Conservation (phyloP, 83 land plant genomes). For the Thuja plicata region DNA sequence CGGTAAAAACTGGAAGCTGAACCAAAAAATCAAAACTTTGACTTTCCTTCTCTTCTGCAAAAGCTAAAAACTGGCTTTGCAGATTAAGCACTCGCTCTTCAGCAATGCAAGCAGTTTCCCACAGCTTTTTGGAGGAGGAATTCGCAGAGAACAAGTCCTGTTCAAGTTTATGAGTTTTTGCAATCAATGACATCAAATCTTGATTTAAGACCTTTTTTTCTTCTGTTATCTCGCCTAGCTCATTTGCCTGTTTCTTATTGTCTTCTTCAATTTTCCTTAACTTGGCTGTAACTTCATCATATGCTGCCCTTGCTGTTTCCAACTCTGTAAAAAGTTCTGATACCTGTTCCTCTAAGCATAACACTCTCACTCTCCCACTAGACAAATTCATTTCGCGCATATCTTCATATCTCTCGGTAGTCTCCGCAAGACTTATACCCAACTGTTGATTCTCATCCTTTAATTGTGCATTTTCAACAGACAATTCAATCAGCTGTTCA, state of each 20-base stretch:
- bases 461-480: not conserved
- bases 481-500: not conserved
- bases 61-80: not conserved
- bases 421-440: not conserved
- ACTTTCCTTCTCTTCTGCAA: not conserved
- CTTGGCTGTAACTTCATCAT: not conserved
- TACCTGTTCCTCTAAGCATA: not conserved
- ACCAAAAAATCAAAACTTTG: not conserved
- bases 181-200: not conserved
- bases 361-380: not conserved
- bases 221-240: not conserved
- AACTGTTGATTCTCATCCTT: not conserved
- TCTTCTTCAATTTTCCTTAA: not conserved
- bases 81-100: not conserved
- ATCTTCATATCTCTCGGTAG: not conserved
- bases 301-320: not conserved
- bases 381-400: not conserved
- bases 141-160: not conserved
- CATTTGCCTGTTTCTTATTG: not conserved
- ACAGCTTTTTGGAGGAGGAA: not conserved
- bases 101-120: not conserved
- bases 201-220: not conserved
- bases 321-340: not conserved
- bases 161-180: not conserved
- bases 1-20: not conserved